Conservation (phyloP, 208 protist genomes). For the Lotmaria passim region DNA sequence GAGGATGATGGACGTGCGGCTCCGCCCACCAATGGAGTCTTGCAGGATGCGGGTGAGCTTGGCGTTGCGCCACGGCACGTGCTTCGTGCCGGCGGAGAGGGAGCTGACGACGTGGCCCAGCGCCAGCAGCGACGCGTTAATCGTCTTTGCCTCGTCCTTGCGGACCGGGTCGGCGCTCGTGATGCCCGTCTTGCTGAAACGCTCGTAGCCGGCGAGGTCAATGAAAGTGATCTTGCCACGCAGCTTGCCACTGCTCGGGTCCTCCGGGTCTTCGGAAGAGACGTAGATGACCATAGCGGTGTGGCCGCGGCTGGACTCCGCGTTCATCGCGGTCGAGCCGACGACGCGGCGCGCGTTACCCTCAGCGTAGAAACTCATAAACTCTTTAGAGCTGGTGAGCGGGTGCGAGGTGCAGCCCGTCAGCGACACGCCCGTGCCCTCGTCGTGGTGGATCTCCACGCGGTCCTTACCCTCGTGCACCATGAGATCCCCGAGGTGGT, state of each 20-base stretch:
- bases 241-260: slow-evolving; percentile 52
- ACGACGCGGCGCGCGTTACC: slow-evolving; percentile 85
- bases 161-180: slow-evolving; percentile 71
- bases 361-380: slow-evolving; percentile 85
- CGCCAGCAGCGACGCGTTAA: slow-evolving; percentile 88
- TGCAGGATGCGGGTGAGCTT: slow-evolving; percentile 93
- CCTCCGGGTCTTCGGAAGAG: slow-evolving; percentile 56
- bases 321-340: slow-evolving; percentile 91
- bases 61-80: slow-evolving; percentile 92
- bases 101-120: slow-evolving; percentile 87
- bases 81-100: slow-evolving; percentile 65
- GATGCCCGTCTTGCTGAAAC: slow-evolving; percentile 91
- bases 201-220: slow-evolving; percentile 90
- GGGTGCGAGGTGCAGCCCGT: slow-evolving; percentile 71
- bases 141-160: slow-evolving; percentile 92
- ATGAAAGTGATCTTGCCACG: slow-evolving; percentile 91
- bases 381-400: slow-evolving; percentile 60
- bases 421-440: slow-evolving; percentile 72
- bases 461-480: slow-evolving; percentile 60
- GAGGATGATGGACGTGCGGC: slow-evolving; percentile 87
- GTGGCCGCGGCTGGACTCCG: slow-evolving; percentile 89
- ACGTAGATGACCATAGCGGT: slow-evolving; percentile 84
- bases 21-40: slow-evolving; percentile 92
- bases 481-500: slow-evolving; percentile 88
- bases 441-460: slow-evolving; percentile 81